Evolutionary conservation across 208 protist species (phyloP), one percentile per base, ranked within the genome.

Genomic region (Perkinsela sp.): DNA sequence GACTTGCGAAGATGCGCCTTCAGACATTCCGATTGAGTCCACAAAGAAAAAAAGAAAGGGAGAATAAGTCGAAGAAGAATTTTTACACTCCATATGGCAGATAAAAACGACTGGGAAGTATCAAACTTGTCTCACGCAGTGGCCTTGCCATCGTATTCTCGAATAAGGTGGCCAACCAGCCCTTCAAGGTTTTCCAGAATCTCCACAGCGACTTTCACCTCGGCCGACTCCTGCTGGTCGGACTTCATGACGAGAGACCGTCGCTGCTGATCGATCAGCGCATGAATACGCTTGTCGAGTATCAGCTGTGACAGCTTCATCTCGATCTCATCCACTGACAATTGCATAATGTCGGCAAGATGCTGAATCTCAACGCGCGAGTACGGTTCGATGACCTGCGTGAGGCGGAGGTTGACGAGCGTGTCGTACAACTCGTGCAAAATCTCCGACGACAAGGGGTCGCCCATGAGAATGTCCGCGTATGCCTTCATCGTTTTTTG

Each of bases 291-390:
- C 40, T 94, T 87, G 78, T 98, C 96, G 0, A 99, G 78, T 72
- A 99, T 99, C 75, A 99, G 97, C 74, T 98, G 90, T 29, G 93
- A 97, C 0, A 99, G 77, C 48, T 79, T 83, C 32, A 75, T 76
- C 80, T 91, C 85, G 32, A 92, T 78, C 6, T 76, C 68, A 32
- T 75, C 78, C 29, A 69, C 78, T 30, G 89, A 82, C 13, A 97
- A 77, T 66, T 84, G 71, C 70, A 97, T 82, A 0, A 96, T 72
- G 22, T 72, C 28, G 2, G 93, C 92, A 57, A 98, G 72, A 77
- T 97, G 93, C 15, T 78, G 69, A 31, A 97, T 94, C 76, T 95
- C 81, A 48, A 98, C 94, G 16, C 88, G 80, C 48, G 92, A 92
- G 77, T 95, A 98, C 1, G 96, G 95, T 76, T 93, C 90, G 66